Base-by-base conservation (phyloP, 108 stramenopile species). In the Nitzschia sp. region DNA sequence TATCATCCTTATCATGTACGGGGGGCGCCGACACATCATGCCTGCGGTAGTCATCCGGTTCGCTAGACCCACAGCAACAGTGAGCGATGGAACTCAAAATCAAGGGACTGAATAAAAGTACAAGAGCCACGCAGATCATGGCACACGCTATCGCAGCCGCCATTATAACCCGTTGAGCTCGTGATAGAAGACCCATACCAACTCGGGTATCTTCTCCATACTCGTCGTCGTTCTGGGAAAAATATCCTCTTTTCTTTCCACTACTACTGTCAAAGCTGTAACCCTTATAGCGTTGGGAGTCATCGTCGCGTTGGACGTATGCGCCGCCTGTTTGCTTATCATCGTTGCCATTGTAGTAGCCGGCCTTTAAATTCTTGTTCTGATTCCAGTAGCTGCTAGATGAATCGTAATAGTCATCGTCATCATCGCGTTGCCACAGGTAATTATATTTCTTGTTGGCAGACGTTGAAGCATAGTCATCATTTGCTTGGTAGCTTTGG, bases 351-450 rank as follows among this genome's bases (percentile, higher is more conserved):
- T 6, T 23, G 41, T 46, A 21, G 17, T n/a, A 19, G 9, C 45
- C 32, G 16, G 35, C 66, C 22, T 66, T 54, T 16, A 50, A 16
- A 34, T 54, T 66, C 9, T 38, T 31, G 25, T 53, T 50, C 6
- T 25, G 9, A 22, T 13, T 34, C 36, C 53, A 38, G 26, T 66
- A 50, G 52, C 22, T 19, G 21, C 25, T 48, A 28, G 31, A 29
- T 3, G 33, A 6, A 30, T 3, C 47, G 66, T 25, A 53, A 33
- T 53, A 34, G 30, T 57, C 58, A 45, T 53, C 59, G 27, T 61
- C 69, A 31, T 71, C 68, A 30, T 69, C 55, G n/a, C 57, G 48
- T 35, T 30, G 38, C 59, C 69, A 57, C 15, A 61, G 29, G 27
- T 56, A 71, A 5, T 60, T 36, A 4, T 52, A 38, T 23, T 57